A percentile compares a stretch with the other conserved stretches of the same genome.
Evolutionary conservation across 306 rosid species (phyloP).

Genomic region (Corylus heterophylla): DNA sequence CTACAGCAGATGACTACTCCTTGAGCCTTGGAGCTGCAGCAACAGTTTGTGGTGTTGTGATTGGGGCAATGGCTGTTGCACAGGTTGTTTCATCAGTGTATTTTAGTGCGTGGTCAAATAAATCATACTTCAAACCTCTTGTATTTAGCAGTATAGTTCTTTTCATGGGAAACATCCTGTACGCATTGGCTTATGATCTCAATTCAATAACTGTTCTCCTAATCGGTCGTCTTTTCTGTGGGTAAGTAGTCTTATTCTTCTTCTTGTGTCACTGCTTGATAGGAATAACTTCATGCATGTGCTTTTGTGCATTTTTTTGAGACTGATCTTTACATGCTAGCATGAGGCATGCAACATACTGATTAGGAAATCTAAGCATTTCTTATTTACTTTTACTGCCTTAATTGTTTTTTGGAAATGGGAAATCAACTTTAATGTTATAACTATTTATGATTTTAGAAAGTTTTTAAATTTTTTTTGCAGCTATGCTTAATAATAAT

Average conservation of each 20-base stretch:
- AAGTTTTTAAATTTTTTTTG: too few relatives aligned
- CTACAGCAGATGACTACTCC: conserved; percentile 99
- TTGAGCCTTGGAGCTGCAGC: conserved; percentile 97
- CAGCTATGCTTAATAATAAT: too few relatives aligned
- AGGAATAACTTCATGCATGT: conserved; percentile 16
- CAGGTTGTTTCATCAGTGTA: conserved; percentile 97
- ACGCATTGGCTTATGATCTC: conserved; percentile 88
- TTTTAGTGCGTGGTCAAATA: conserved; percentile 99
- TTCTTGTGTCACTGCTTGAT: conserved; percentile 23
- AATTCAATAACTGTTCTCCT: conserved; percentile 86
- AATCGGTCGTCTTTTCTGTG: conserved; percentile 91
- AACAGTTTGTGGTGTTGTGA: conserved; percentile 94
- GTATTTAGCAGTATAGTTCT: conserved; percentile 89
- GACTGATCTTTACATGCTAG: neutral
- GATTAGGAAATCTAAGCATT: neutral
- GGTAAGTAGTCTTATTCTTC: conserved; percentile 62
- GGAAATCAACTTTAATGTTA: neutral
- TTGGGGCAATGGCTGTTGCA: conserved; percentile 99
- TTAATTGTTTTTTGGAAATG: neutral
- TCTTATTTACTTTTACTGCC: neutral
- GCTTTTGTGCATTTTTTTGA: conserved; percentile 13
- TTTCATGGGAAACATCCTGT: conserved; percentile 70
- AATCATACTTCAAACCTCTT: conserved; percentile 90
- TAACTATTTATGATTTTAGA: too few relatives aligned
- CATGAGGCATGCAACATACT: neutral